phyloP scores from a whole-genome alignment of 2,329 filamentous ascomycete genomes.

The Arthrobotrys musiformis region DNA sequence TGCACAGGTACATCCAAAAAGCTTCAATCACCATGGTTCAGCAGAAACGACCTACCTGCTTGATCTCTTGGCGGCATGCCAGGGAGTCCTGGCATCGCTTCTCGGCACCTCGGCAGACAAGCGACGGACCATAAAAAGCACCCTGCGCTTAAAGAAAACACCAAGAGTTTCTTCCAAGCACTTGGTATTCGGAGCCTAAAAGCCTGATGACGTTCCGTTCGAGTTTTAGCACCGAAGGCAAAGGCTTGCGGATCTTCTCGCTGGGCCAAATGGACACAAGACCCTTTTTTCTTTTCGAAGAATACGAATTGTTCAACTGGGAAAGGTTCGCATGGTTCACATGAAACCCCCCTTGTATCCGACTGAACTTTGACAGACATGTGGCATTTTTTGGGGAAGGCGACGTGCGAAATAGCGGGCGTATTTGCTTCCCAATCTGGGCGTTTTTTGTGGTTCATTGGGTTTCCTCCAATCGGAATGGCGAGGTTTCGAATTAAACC shows the following conservation, averaged over 20 bases:
- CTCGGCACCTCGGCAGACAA: slow-evolving; percentile 41
- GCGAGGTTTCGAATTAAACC: slow-evolving; percentile 9
- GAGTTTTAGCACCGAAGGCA: slow-evolving; percentile 1
- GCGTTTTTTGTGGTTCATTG: not conserved
- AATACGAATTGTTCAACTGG: too few species aligned
- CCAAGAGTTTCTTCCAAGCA: slow-evolving; percentile 36
- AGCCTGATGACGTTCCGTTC: slow-evolving; percentile 28
- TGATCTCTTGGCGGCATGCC: slow-evolving; percentile 16
- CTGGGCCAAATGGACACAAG: slow-evolving; percentile 2
- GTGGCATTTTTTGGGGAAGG: slow-evolving; percentile 36
- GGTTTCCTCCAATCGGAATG: slow-evolving; percentile 28
- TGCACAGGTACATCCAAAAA: slow-evolving; percentile 10
- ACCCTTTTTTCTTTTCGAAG: too few species aligned
- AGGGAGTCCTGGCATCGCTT: slow-evolving; percentile 31
- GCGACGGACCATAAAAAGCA: slow-evolving; percentile 31
- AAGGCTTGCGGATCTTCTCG: slow-evolving; percentile 1
- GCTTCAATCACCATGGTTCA: slow-evolving; percentile 17
- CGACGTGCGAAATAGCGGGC: slow-evolving; percentile 24
- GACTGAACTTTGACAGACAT: slow-evolving; percentile 12
- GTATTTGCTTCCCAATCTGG: slow-evolving; percentile 27
- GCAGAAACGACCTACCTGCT: slow-evolving; percentile 34
- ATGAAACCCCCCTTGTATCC: slow-evolving; percentile 27
- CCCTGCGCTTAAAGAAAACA: slow-evolving; percentile 30
- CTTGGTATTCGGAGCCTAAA: slow-evolving; percentile 47
- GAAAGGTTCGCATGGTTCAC: slow-evolving; percentile 28